These are phyloP conservation scores for Suhomyces kunorum DNA, from an alignment of 1,139 yeast genomes.

Conservation along the genomic window DNA sequence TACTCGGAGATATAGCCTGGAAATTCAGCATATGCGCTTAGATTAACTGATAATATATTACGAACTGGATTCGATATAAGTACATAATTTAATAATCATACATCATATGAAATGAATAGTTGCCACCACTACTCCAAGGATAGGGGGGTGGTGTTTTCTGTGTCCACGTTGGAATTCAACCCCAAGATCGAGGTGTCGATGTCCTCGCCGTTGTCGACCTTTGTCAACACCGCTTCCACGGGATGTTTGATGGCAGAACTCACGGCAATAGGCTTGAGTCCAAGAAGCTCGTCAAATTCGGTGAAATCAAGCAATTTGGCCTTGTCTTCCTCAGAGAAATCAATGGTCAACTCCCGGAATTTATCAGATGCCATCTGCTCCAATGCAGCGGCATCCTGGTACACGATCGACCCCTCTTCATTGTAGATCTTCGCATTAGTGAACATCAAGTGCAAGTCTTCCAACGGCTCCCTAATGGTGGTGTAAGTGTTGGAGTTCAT, in stretches of 20 bases:
- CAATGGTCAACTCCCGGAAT: constrained; percentile 30
- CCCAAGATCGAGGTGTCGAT: constrained; percentile 25
- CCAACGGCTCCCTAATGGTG: constrained; percentile 59
- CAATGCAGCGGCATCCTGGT: constrained; percentile 70
- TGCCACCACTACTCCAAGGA: constrained; percentile 7
- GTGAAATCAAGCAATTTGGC: constrained; percentile 44
- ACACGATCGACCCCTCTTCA: constrained; percentile 84
- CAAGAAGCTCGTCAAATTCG: constrained; percentile 50
- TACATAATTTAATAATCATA: constrained; percentile 4
- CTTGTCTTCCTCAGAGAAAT: constrained; percentile 28
- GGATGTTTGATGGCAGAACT: constrained; percentile 30
- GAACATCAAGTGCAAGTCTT: constrained; percentile 76
- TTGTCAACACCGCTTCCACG: constrained; percentile 23
- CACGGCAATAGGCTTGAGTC: constrained; percentile 41
- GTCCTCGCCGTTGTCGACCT: constrained; percentile 25
- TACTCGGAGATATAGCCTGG: constrained; percentile 24
- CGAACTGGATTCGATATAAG: not conserved
- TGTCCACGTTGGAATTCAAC: constrained; percentile 14
- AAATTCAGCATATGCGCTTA: too few relatives aligned
- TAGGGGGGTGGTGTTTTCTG: constrained; percentile 15
- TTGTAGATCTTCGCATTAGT: constrained; percentile 84
- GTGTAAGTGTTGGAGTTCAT: constrained; percentile 55
- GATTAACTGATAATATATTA: not conserved
- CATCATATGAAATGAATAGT: constrained; percentile 3
- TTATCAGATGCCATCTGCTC: constrained; percentile 50